A percentile compares a stretch with the other conserved stretches of the same genome.
Evolutionary conservation across 768 basidiomycete genomes (phyloP).

Genomic region (Suillus subalutaceus): DNA sequence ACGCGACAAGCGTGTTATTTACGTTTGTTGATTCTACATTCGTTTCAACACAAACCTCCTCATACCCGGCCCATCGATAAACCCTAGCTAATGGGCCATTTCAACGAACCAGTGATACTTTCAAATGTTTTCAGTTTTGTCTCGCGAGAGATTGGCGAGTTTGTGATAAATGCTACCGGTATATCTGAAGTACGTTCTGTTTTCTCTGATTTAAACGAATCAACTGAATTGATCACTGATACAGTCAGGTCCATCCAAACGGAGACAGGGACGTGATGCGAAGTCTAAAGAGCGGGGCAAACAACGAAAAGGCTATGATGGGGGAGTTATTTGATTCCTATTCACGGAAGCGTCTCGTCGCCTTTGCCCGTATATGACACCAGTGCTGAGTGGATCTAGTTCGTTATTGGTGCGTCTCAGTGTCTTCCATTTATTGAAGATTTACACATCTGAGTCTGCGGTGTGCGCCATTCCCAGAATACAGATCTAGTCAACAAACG

Average conservation of each 20-base stretch:
- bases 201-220: neutral
- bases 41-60: too few species aligned
- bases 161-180: slow-evolving; percentile 64
- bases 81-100: neutral
- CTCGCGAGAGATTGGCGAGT: slow-evolving; percentile 70
- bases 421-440: too few species aligned
- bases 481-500: too few species aligned
- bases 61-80: too few species aligned
- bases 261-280: neutral
- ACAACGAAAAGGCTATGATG: slow-evolving; percentile 1
- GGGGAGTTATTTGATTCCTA: too few species aligned
- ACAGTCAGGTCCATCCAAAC: slow-evolving; percentile 17
- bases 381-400: too few species aligned
- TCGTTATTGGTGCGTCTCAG: too few species aligned
- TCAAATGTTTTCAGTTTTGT: slow-evolving; percentile 72
- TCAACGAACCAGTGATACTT: slow-evolving; percentile 42
- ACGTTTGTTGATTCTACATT: slow-evolving; percentile 15
- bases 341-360: too few species aligned
- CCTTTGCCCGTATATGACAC: too few species aligned
- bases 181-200: slow-evolving; percentile 1
- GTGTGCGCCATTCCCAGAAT: too few species aligned
- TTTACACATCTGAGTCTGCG: too few species aligned
- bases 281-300: neutral
- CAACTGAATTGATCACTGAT: slow-evolving; percentile 12
- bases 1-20: slow-evolving; percentile 20